Evolutionary conservation across 1,139 yeast genomes (phyloP).

Genomic region (Scheffersomyces cryptocercus): DNA sequence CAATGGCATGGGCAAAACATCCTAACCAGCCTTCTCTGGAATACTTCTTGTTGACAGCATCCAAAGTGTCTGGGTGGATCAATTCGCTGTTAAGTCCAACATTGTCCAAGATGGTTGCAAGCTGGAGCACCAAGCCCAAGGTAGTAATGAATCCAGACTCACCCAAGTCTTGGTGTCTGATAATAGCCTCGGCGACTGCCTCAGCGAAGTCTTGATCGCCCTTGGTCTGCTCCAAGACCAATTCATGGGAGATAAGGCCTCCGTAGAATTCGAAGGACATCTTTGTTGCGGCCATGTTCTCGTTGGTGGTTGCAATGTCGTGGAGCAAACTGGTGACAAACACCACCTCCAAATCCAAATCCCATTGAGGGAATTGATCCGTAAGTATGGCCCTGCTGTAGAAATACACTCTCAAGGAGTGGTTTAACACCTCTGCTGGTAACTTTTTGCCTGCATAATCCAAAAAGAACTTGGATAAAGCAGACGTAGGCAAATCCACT

Average conservation of each 20-base stretch:
- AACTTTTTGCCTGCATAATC: conserved; percentile 27
- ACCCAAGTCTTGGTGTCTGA: conserved; percentile 41
- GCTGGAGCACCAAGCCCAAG: conserved; percentile 36
- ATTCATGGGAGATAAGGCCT: conserved; percentile 33
- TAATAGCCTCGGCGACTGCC: conserved; percentile 41
- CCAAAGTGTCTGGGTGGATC: conserved; percentile 32
- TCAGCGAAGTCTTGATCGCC: conserved; percentile 34
- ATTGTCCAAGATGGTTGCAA: conserved; percentile 38
- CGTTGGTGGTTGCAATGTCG: conserved; percentile 38
- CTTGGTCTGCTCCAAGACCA: conserved; percentile 23
- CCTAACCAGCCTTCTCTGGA: conserved; percentile 34
- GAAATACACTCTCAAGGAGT: conserved; percentile 35
- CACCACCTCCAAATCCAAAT: conserved; percentile 30
- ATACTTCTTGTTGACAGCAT: conserved; percentile 27
- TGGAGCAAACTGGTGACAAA: conserved; percentile 36
- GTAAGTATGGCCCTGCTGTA: conserved; percentile 35
- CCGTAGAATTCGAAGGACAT: conserved; percentile 43
- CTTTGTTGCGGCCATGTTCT: conserved; percentile 36
- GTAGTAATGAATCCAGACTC: conserved; percentile 36
- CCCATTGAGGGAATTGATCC: conserved; percentile 40
- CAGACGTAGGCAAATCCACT: conserved; percentile 22
- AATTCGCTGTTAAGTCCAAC: conserved; percentile 34
- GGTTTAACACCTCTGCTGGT: conserved; percentile 29
- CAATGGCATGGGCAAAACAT: conserved; percentile 39
- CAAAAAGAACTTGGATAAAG: conserved; percentile 20